Percentiles rank a stretch among this genome's conserved stretches.
These are phyloP conservation scores for Pyrenochaeta sp. DNA, from an alignment of 2,329 filamentous ascomycete genomes.

Conservation along the genomic window DNA sequence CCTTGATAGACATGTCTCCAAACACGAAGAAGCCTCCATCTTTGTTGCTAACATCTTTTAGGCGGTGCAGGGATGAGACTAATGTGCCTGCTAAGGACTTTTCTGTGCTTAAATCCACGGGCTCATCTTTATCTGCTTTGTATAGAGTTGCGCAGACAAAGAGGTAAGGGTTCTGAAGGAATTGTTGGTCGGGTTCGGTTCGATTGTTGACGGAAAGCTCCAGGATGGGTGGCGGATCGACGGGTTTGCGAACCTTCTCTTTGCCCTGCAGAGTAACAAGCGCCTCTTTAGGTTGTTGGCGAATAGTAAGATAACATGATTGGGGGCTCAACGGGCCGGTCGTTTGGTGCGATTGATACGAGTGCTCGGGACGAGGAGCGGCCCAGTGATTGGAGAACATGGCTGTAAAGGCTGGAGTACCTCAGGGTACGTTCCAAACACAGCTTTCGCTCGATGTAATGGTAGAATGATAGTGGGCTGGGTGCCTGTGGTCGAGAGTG, in stretches of 20 bases:
- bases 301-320: slow-evolving; percentile 48
- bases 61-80: slow-evolving; percentile 80
- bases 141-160: slow-evolving; percentile 68
- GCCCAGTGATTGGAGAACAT: not conserved
- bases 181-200: slow-evolving; percentile 67
- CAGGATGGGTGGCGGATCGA: slow-evolving; percentile 87
- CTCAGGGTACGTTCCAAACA: too few relatives aligned
- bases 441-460: too few relatives aligned
- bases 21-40: slow-evolving; percentile 93
- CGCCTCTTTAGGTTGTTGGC: slow-evolving; percentile 73
- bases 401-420: not conserved
- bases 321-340: not conserved
- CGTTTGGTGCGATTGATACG: not conserved
- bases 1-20: slow-evolving; percentile 81
- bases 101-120: slow-evolving; percentile 48
- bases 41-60: slow-evolving; percentile 79
- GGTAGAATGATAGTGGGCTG: too few relatives aligned
- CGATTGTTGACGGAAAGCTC: slow-evolving; percentile 67
- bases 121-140: slow-evolving; percentile 57
- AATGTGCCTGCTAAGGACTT: slow-evolving; percentile 73
- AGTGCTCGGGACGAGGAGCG: slow-evolving; percentile 1
- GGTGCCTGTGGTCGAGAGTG: too few relatives aligned
- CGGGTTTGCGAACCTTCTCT: slow-evolving; percentile 85
- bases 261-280: slow-evolving; percentile 73
- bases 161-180: slow-evolving; percentile 70